phyloP scores from a whole-genome alignment of 495 filamentous ascomycete genomes.

The Endocarpon pusillum region DNA sequence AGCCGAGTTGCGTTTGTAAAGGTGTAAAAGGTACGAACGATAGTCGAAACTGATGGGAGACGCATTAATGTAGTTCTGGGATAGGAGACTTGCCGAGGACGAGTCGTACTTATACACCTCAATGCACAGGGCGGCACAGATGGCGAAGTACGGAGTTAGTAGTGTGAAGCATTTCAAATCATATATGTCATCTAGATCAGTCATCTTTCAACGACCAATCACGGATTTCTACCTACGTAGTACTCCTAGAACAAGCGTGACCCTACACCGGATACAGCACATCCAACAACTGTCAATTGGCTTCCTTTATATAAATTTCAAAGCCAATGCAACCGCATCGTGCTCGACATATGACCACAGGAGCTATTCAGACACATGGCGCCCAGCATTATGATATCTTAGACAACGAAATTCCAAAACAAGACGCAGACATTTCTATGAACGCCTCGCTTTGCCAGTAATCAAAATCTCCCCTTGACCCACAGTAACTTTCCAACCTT shows the following conservation, averaged over 20 bases:
- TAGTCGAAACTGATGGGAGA: slow-evolving; percentile 28
- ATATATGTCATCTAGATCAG: neutral
- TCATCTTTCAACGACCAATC: neutral
- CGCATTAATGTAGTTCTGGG: no score
- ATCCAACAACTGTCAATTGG: no score
- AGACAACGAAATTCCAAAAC: slow-evolving; percentile 2
- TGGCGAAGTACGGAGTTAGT: neutral
- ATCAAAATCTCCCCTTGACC: slow-evolving; percentile 48
- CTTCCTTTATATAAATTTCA: no score
- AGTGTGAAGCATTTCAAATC: neutral
- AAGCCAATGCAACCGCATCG: no score
- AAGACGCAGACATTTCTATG: neutral
- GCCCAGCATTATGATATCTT: neutral
- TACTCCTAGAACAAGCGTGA: no score
- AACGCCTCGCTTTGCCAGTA: slow-evolving; percentile 28
- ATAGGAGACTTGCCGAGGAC: neutral
- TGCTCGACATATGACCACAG: no score
- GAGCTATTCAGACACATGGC: no score
- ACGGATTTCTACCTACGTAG: no score
- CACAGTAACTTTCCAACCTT: slow-evolving; percentile 71
- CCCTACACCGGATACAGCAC: no score
- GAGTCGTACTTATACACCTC: neutral
- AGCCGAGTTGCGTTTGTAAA: slow-evolving; percentile 17
- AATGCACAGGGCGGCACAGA: neutral
- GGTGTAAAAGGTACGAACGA: slow-evolving; percentile 35